A percentile compares a stretch with the other conserved stretches of the same genome.
Evolutionary conservation across 1,284 basidiomycete species (phyloP).

Genomic region (Omphalotus olearius): DNA sequence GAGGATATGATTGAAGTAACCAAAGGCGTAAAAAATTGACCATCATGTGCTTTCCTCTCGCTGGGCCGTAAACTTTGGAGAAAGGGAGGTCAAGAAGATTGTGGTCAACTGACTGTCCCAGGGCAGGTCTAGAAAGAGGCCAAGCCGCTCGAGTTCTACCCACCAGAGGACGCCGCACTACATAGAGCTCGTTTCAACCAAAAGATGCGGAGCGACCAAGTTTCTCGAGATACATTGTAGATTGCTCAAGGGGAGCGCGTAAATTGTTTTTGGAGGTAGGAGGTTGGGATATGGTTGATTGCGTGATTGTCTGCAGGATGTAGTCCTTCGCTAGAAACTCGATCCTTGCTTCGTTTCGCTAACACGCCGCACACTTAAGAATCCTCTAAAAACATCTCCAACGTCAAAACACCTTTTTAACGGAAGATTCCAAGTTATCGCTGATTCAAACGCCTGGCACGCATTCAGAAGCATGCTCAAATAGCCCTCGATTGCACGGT

Average conservation of each 20-base stretch:
- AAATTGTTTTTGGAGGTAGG: slow-evolving; percentile 97
- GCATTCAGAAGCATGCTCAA: slow-evolving; percentile 82
- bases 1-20: not conserved
- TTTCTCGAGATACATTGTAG: slow-evolving; percentile 89
- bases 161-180: slow-evolving; percentile 70
- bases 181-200: slow-evolving; percentile 79
- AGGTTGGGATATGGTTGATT: slow-evolving; percentile 90
- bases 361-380: slow-evolving; percentile 27
- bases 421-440: slow-evolving; percentile 94
- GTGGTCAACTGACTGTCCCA: too few species aligned
- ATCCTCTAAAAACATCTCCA: slow-evolving; percentile 97
- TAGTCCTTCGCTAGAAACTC: not conserved
- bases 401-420: slow-evolving; percentile 90
- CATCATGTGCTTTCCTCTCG: too few species aligned
- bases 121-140: slow-evolving; percentile 82
- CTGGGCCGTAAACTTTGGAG: too few species aligned
- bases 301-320: slow-evolving; percentile 50
- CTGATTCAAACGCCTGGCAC: slow-evolving; percentile 93
- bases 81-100: too few species aligned
- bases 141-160: slow-evolving; percentile 86
- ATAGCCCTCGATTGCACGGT: slow-evolving; percentile 67
- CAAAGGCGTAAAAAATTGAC: not conserved
- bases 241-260: slow-evolving; percentile 85
- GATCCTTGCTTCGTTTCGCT: too few species aligned
- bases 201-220: slow-evolving; percentile 85